Percentiles rank a stretch among this genome's conserved stretches.
Evolutionary conservation across 179 eudicot species (phyloP).

Genomic region (Patellifolia procumbens): DNA sequence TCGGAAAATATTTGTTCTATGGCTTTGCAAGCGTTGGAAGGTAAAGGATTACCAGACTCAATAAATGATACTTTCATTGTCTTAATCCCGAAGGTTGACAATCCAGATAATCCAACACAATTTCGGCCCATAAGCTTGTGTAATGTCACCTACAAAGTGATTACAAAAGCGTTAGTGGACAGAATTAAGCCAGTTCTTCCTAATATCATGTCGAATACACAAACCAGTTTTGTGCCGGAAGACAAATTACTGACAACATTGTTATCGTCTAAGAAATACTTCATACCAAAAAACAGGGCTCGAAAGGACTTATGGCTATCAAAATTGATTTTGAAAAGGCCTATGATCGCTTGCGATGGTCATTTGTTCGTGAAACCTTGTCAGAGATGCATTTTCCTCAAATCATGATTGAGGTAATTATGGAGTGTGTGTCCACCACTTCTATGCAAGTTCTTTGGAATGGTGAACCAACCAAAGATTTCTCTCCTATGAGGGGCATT

Average conservation of each 20-base stretch:
- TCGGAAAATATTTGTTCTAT: not conserved
- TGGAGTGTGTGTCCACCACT: not conserved
- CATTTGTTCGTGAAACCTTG: not conserved
- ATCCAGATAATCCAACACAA: not conserved
- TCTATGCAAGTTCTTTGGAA: not conserved
- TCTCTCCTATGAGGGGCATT: not conserved
- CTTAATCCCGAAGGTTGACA: not conserved
- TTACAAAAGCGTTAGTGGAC: not conserved
- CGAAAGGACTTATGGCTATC: too few relatives aligned
- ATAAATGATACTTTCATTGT: not conserved
- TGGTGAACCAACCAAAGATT: not conserved
- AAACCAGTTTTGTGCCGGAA: not conserved
- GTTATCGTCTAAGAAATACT: not conserved
- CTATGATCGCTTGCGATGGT: not conserved
- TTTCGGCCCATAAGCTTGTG: not conserved
- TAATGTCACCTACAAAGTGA: not conserved
- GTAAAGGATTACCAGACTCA: too few relatives aligned
- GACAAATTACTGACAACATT: not conserved
- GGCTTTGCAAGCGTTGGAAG: too few relatives aligned
- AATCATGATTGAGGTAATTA: not conserved
- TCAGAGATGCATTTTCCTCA: not conserved
- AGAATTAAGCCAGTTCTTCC: not conserved
- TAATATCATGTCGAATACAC: not conserved
- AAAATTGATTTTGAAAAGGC: too few relatives aligned
- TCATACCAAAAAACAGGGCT: not conserved